Evolutionary conservation across 257 asterid genomes (phyloP).

Genomic region (Nicotiana noctiflora): DNA sequence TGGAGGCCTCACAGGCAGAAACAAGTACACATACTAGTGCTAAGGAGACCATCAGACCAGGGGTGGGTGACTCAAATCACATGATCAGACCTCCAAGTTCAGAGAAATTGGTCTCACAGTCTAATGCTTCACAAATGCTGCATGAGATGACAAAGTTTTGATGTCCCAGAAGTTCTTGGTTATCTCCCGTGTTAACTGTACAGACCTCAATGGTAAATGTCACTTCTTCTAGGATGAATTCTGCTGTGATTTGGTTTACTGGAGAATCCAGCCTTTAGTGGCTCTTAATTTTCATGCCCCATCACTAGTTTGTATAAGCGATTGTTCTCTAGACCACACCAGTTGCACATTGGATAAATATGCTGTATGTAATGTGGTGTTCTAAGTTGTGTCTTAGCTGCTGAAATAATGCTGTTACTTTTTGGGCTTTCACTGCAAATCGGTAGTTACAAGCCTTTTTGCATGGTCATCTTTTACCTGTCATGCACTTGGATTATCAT

Average conservation of each 20-base stretch:
- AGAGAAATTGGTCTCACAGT: slow-evolving; percentile 63
- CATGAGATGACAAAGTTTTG: slow-evolving; percentile 64
- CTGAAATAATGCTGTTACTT: not conserved
- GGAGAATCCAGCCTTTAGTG: not conserved
- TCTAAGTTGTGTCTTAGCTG: not conserved
- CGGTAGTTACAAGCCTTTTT: not conserved
- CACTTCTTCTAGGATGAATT: not conserved
- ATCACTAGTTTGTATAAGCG: not conserved
- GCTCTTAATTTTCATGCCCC: not conserved
- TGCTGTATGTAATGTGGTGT: not conserved
- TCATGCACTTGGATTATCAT: not conserved
- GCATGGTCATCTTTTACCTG: not conserved
- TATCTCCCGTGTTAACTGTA: slow-evolving; percentile 4
- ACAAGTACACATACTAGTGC: slow-evolving; percentile 29
- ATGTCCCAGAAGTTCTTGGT: slow-evolving; percentile 12
- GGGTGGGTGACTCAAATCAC: slow-evolving; percentile 36
- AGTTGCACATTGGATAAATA: not conserved
- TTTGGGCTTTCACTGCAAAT: not conserved
- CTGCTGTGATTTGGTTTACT: not conserved
- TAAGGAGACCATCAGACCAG: slow-evolving; percentile 53
- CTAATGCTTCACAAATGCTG: slow-evolving; percentile 59
- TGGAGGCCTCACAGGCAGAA: slow-evolving; percentile 57
- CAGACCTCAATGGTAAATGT: not conserved
- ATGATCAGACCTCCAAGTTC: slow-evolving; percentile 66
- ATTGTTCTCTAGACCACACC: not conserved